These are phyloP conservation scores for Ogataea allantospora DNA, from an alignment of 805 yeast species.

Conservation along the genomic window DNA sequence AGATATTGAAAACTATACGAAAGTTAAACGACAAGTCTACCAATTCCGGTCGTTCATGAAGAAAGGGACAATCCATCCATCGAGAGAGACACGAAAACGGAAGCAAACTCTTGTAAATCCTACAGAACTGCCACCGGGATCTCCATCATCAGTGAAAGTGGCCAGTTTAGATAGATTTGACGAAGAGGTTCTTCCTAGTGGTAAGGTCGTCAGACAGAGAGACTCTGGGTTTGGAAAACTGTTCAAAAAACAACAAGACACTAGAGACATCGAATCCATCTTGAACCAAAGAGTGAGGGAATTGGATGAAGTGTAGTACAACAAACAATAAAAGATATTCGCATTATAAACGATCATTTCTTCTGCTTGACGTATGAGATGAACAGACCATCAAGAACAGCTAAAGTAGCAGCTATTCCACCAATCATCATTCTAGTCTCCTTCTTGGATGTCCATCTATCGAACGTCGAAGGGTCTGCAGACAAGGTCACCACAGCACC, in stretches of 20 bases:
- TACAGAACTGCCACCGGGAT: conserved; percentile 51
- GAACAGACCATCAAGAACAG: conserved; percentile 19
- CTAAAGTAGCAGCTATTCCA: conserved; percentile 16
- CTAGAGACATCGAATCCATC: conserved; percentile 52
- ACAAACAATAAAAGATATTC: conserved; percentile 8
- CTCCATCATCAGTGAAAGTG: conserved; percentile 35
- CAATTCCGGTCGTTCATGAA: conserved; percentile 31
- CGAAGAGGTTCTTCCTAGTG: conserved; percentile 71
- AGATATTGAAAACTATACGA: conserved; percentile 22
- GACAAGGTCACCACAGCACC: conserved; percentile 18
- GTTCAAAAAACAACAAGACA: conserved; percentile 41
- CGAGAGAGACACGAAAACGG: conserved; percentile 42
- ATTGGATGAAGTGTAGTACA: conserved; percentile 19
- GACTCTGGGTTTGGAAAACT: conserved; percentile 31
- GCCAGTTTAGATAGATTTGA: conserved; percentile 39
- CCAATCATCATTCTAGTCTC: conserved; percentile 11
- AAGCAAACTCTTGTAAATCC: conserved; percentile 47
- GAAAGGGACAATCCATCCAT: conserved; percentile 36
- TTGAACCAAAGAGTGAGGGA: conserved; percentile 35
- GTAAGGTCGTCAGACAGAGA: conserved; percentile 52
- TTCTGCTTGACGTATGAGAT: conserved; percentile 20
- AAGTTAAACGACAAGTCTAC: conserved; percentile 18
- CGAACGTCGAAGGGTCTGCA: conserved; percentile 17
- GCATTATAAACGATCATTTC: conserved; percentile 8
- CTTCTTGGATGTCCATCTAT: conserved; percentile 11